Base-by-base conservation (phyloP, 192 early-diverging fungal genomes). In the Backusella morwellensis region DNA sequence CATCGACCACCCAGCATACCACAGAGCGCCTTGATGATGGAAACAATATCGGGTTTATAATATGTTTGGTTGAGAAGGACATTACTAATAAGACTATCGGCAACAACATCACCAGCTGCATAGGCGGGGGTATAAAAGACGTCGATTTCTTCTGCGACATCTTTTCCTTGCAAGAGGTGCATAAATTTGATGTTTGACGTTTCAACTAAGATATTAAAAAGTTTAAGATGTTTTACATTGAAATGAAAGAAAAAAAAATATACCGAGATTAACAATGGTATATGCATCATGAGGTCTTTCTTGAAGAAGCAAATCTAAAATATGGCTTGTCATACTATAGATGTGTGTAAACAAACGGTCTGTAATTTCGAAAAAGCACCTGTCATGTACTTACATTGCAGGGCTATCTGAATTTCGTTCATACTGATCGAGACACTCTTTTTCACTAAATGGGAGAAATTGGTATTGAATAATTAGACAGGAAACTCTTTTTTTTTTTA, bases 91-190 rank as follows among this genome's bases (percentile, higher is more conserved):
- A 91, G 83, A 59, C 77, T 81, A 11, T 83, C 85, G 0, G 80
- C 80, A 6, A 93, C 76, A 9, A 91, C 91, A 69, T 90, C 81
- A 7, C 92, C 92, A 34, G 85, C 85, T 12, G 89, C 92, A 83
- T 88, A 93, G 1, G 88, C 80, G 6, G 92, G 90, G 4, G 89
- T 80, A 77, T 85, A 86, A 41, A 85, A 76, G 2, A 84, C 74
- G 70, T 84, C 83, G 32, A 79, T 74, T 69, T 85, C 50, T 70
- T 76, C 75, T 19, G 75, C 75, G 36, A 77, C 63, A 32, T 82
- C 74, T 68, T 76, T 82, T 56, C 73, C 74, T 42, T 81, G 81
- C 4, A 75, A 63, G 52, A 84, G 78, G 32, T 81, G 85, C 71
- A 92, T 81, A 76, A 84, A 92, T 23, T 82, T 82, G 68, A 91